Evolutionary conservation across 2,329 filamentous ascomycete species (phyloP).

Genomic region (Pseudogymnoascus sp.): DNA sequence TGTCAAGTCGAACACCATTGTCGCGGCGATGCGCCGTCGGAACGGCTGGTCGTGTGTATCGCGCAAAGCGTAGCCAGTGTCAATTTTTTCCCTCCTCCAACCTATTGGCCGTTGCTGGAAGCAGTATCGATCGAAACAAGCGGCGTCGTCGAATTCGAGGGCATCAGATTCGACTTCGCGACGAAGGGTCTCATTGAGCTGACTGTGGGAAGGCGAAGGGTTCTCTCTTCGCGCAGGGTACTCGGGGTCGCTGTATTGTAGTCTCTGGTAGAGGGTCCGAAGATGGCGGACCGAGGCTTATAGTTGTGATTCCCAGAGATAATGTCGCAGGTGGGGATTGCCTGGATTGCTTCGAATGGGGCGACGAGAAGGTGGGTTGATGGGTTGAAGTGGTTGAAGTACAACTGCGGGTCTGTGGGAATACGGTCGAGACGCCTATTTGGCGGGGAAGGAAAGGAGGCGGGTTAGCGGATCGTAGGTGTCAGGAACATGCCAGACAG

Average conservation of each 20-base stretch:
- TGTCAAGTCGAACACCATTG: constrained; percentile 6
- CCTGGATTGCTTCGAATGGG: background rate
- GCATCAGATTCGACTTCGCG: constrained; percentile 5
- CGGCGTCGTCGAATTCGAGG: background rate
- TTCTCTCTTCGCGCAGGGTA: background rate
- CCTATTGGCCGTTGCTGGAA: background rate
- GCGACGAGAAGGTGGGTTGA: background rate
- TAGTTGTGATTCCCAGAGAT: background rate
- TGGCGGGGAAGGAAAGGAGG: constrained; percentile 3
- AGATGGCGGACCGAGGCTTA: background rate
- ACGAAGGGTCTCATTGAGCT: constrained; percentile 7
- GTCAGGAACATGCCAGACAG: background rate
- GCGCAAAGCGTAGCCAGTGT: background rate
- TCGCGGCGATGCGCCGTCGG: background rate
- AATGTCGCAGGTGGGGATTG: background rate
- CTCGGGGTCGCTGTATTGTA: background rate
- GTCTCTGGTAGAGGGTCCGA: background rate
- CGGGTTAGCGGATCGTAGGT: constrained; percentile 2
- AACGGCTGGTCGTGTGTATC: background rate
- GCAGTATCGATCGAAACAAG: background rate
- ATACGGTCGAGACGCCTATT: constrained; percentile 7
- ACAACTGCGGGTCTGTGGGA: constrained; percentile 1
- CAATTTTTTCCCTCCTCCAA: background rate
- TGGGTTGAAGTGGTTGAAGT: background rate
- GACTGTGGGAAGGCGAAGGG: background rate